Conservation (phyloP, 2,329 filamentous ascomycete species). For the Alternaria sp. region DNA sequence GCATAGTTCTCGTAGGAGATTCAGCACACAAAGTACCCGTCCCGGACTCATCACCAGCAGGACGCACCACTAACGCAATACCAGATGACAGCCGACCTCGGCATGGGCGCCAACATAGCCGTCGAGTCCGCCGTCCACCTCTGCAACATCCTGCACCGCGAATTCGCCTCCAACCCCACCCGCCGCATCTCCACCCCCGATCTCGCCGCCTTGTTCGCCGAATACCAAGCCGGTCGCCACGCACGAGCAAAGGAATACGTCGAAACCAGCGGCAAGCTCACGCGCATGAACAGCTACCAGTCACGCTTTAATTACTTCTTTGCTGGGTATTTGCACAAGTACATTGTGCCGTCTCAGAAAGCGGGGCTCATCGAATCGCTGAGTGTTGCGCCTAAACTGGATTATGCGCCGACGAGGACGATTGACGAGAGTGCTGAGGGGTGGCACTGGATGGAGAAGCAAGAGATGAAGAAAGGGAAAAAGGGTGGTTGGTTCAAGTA, state of each 20-base stretch:
- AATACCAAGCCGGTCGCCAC: constrained; percentile 19
- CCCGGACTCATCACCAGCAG: not conserved
- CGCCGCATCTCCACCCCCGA: constrained; percentile 9
- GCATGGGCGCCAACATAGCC: constrained; percentile 27
- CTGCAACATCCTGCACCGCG: constrained; percentile 20
- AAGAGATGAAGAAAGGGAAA: not conserved
- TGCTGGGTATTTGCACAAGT: constrained; percentile 6
- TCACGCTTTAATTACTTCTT: constrained; percentile 10
- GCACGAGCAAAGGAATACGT: constrained; percentile 13
- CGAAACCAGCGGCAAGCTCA: constrained; percentile 12
- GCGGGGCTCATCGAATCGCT: constrained; percentile 2
- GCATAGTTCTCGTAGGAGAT: constrained; percentile 52
- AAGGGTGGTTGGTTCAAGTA: not conserved
- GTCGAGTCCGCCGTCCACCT: constrained; percentile 28
- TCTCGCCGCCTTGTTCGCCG: constrained; percentile 12
- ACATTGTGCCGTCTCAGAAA: not conserved
- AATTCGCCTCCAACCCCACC: constrained; percentile 9
- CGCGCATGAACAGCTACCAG: constrained; percentile 18
- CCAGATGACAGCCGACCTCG: constrained; percentile 27
- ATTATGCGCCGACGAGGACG: constrained; percentile 16
- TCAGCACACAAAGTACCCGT: constrained; percentile 50
- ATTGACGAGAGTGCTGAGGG: constrained; percentile 20
- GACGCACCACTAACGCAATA: not conserved
- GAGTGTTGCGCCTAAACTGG: constrained; percentile 17
- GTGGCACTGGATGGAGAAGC: constrained; percentile 6